Percentiles rank a stretch among this genome's conserved stretches.
Conservation (phyloP, 495 filamentous ascomycete genomes). For the Neurospora sp. region DNA sequence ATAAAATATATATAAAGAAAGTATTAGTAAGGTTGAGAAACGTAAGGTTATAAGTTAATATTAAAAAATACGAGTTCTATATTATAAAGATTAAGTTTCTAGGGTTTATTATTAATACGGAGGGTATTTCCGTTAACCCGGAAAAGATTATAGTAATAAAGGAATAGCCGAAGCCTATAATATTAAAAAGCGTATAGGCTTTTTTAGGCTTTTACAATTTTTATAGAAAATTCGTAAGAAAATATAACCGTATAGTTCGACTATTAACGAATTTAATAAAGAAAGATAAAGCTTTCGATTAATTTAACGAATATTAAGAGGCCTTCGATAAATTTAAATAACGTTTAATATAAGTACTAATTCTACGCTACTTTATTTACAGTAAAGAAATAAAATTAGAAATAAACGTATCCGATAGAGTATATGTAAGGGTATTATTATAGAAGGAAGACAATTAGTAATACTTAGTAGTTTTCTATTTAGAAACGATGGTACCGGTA, state of each 20-base stretch:
- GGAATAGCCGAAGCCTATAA: background rate
- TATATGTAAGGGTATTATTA: background rate
- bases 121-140: background rate
- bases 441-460: background rate
- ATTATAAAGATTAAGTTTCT: too few relatives aligned
- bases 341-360: background rate
- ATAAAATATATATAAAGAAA: background rate
- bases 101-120: conserved; percentile 1
- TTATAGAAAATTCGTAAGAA: conserved; percentile 1
- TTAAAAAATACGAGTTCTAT: conserved; percentile 1
- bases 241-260: too few relatives aligned
- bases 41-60: too few relatives aligned
- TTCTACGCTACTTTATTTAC: background rate
- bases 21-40: too few relatives aligned
- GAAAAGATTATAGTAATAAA: background rate
- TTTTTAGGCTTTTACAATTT: conserved; percentile 5
- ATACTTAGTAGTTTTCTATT: background rate
- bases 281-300: background rate
- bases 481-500: background rate
- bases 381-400: background rate
- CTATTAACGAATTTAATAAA: background rate
- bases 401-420: background rate
- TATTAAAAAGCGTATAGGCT: background rate
- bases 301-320: background rate
- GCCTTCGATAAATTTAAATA: background rate